Percentiles rank a stretch among this genome's conserved stretches.
phyloP scores from a whole-genome alignment of 768 basidiomycete genomes.

The Phylloporus sp. region DNA sequence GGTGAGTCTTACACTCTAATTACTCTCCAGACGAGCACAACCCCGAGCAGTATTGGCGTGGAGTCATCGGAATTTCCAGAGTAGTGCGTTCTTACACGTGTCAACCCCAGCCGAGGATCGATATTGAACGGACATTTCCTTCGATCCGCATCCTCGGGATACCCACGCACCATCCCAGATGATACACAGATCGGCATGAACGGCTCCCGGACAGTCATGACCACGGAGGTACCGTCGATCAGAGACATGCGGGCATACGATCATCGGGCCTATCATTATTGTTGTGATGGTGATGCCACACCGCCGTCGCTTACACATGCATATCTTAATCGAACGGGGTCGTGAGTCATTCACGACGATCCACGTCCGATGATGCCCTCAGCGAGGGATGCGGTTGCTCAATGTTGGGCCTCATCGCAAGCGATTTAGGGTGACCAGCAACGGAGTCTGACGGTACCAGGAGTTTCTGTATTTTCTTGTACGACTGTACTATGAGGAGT shows the following conservation, averaged over 20 bases:
- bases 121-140: background rate
- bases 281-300: background rate
- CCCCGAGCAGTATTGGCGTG: background rate
- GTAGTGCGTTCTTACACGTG: background rate
- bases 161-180: background rate
- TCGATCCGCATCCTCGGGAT: background rate
- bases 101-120: background rate
- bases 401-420: background rate
- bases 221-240: slow-evolving; percentile 1
- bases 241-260: background rate
- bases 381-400: background rate
- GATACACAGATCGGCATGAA: background rate
- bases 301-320: background rate
- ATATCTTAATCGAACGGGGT: background rate
- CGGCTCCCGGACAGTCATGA: background rate
- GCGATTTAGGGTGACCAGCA: background rate
- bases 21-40: background rate
- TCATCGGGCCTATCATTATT: slow-evolving; percentile 2
- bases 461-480: background rate
- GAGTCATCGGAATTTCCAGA: slow-evolving; percentile 3
- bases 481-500: background rate
- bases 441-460: background rate
- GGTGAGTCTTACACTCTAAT: background rate
- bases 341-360: background rate
- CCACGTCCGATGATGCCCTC: slow-evolving; percentile 1